Base-by-base conservation (phyloP, 805 yeast species). In the Isabelozyma rhagii region DNA sequence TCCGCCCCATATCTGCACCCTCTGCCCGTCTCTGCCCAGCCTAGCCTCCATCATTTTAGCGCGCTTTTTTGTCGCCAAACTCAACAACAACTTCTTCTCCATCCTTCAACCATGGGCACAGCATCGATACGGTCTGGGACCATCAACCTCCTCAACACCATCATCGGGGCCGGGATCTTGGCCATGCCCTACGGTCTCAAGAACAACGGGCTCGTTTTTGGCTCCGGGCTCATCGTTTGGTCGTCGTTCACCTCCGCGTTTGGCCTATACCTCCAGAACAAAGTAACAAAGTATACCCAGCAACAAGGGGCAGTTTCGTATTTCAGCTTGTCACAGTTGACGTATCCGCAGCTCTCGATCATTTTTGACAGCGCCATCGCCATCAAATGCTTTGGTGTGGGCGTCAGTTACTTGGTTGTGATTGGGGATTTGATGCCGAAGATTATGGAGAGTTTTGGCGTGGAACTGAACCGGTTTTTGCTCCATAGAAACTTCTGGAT, bases 311-410 rank as follows among this genome's bases (percentile, higher is more conserved):
- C 75, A 2, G 77, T 73, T 31, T 69, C 75, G 41, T 74, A 71
- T 54, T 74, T 74, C 56, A 73, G 78, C 55, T 67, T 74, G 53
- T 71, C 77, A 34, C 78, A 74, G 54, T 61, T 87, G 51, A 84
- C 93, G 0, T 87, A 86, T 58, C 94, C 94, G 0, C 76, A 75
- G n/a, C 63, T 86, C 27, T 75, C 87, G 5, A 77, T 87, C 5
- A 59, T 87, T n/a, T 88, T 87, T 60, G 94, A 88, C 66, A 66
- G 83, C 21, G 87, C 90, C 36, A 86, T 88, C 62, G 81, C 85
- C 34, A 72, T 86, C 44, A 91, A 88, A 67, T 86, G 93, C 62
- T 88, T 84, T 67, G 96, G 96, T 21, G 91, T 85, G 14, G 85
- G 85, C 3, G 72, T 88, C 11, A 78, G 85, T 44, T 88, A 88